These are phyloP conservation scores for Boletus smithii DNA, from an alignment of 1,284 basidiomycete species.

Conservation along the genomic window DNA sequence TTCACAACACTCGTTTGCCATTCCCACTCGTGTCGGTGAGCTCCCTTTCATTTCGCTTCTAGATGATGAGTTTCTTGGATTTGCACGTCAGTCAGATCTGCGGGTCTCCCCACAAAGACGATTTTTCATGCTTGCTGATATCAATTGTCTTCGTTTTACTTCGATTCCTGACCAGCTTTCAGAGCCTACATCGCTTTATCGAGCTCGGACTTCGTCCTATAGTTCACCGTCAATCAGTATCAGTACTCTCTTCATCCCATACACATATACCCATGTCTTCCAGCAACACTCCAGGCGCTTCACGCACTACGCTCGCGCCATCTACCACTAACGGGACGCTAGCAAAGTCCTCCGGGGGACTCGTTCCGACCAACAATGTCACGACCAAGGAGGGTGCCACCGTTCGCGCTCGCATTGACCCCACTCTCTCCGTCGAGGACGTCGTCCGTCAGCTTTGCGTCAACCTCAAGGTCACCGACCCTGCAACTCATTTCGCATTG, in stretches of 20 bases:
- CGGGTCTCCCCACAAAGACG: conserved; percentile 36
- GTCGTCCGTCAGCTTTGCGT: conserved; percentile 76
- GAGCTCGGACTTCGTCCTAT: too few relatives aligned
- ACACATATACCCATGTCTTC: too few relatives aligned
- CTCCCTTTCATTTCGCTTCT: conserved; percentile 7
- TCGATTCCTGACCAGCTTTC: conserved; percentile 12
- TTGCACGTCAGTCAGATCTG: conserved; percentile 57
- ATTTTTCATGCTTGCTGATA: conserved; percentile 39
- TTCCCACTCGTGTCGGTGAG: conserved; percentile 21
- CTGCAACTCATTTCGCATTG: conserved; percentile 78
- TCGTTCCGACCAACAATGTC: conserved; percentile 79
- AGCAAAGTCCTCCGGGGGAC: conserved; percentile 36
- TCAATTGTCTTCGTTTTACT: neutral
- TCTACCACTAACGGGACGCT: conserved; percentile 41
- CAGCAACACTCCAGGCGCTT: conserved; percentile 33
- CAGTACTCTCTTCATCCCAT: too few relatives aligned
- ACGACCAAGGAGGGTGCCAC: conserved; percentile 68
- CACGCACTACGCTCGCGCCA: conserved; percentile 25
- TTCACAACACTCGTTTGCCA: conserved; percentile 6
- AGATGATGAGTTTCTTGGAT: conserved; percentile 39
- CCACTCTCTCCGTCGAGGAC: conserved; percentile 73
- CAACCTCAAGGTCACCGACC: conserved; percentile 81
- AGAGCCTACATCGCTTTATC: too few relatives aligned
- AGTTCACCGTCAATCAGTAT: too few relatives aligned
- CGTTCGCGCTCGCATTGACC: conserved; percentile 77